phyloP scores from a whole-genome alignment of 768 basidiomycete species.

The Jaapia argillacea region DNA sequence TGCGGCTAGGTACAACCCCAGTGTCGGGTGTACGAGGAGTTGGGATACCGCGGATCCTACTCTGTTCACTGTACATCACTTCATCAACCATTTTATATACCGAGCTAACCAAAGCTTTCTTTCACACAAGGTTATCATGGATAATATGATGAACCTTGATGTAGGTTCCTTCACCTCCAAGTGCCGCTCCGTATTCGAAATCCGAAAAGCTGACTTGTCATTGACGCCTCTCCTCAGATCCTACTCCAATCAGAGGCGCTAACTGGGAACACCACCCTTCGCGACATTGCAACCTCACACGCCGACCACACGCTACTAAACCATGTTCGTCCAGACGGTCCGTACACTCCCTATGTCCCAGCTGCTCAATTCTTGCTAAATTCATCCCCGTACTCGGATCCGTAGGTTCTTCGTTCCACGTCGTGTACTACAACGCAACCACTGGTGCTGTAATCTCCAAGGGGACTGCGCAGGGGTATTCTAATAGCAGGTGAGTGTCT shows the following conservation, averaged over 20 bases:
- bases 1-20: slow-evolving; percentile 44
- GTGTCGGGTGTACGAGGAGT: slow-evolving; percentile 61
- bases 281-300: slow-evolving; percentile 51
- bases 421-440: slow-evolving; percentile 57
- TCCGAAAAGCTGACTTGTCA: not conserved
- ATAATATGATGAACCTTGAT: slow-evolving; percentile 77
- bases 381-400: too few relatives aligned
- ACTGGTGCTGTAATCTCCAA: slow-evolving; percentile 50
- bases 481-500: slow-evolving; percentile 26
- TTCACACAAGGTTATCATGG: slow-evolving; percentile 51
- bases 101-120: too few relatives aligned
- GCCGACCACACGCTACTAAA: slow-evolving; percentile 59
- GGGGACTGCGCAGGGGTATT: slow-evolving; percentile 52
- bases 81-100: too few relatives aligned
- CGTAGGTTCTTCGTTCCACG: slow-evolving; percentile 31
- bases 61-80: too few relatives aligned
- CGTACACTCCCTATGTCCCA: slow-evolving; percentile 7
- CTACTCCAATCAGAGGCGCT: slow-evolving; percentile 48
- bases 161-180: slow-evolving; percentile 7
- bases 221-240: slow-evolving; percentile 17
- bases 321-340: slow-evolving; percentile 57
- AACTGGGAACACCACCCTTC: slow-evolving; percentile 48
- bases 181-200: not conserved
- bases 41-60: slow-evolving; percentile 54
- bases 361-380: not conserved